Base-by-base conservation (phyloP, 495 filamentous ascomycete genomes). In the Apodospora peruviana region DNA sequence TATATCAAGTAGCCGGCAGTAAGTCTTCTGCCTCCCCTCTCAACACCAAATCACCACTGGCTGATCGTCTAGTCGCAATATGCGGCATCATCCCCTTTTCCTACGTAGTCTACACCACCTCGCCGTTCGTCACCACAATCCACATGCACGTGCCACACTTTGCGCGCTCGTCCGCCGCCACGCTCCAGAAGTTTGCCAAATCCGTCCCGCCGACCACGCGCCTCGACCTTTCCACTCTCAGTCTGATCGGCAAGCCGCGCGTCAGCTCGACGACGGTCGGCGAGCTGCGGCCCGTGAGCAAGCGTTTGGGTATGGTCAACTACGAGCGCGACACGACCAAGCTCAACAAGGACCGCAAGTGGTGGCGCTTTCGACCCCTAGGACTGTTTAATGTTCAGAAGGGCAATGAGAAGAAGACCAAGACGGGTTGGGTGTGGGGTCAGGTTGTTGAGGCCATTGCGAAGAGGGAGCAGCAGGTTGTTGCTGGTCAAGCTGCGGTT, bases 161-260 rank as follows among this genome's bases (percentile, higher is more conserved):
- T 59, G 86, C 84, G n/a, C 81, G 88, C 11, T 67, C 70, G 27
- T 90, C 86, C 0, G 72, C 72, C n/a, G 82, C 85, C 11, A 67
- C 76, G 46, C 73, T 89, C n/a, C 52, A 80, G 23, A 77, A 79
- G 20, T 94, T 85, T 60, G 73, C 75, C 0, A 73, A 74, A 43
- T 74, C 73, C 21, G 67, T 88, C 0, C 83, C 88, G 2, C 73
- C 81, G 0, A 73, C 74, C 8, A 82, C 85, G 1, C 72, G 71
- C 21, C 57, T 95, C 2, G 81, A 85, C 23, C 66, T 94, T 35
- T 84, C 78, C 16, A 91, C 84, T 12, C 83, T 90, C 72, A 82
- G 80, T 20, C 70, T 85, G 39, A 72, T 79, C 49, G 82, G 81
- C 35, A 73, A 73, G 59, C 77, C 79, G 14, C 69, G 72, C 37